Percentiles rank a stretch among this genome's conserved stretches.
Conservation (phyloP, 257 asterid genomes). For the Gynochthodes officinalis region DNA sequence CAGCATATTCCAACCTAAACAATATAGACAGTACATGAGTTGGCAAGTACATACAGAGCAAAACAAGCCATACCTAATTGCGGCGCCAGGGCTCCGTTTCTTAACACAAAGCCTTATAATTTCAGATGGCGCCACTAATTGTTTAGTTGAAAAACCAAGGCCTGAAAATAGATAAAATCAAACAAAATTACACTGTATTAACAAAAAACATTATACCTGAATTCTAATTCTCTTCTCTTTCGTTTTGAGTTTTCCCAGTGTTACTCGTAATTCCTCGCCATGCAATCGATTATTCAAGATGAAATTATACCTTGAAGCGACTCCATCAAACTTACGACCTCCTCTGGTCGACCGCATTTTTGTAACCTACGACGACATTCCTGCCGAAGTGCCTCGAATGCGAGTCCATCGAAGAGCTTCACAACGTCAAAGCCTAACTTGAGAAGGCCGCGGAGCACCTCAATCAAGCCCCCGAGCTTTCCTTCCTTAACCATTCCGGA, state of each 20-base stretch:
- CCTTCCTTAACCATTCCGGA: constrained; percentile 42
- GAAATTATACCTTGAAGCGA: constrained; percentile 52
- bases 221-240: background rate
- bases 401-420: constrained; percentile 47
- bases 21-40: background rate
- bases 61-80: constrained; percentile 87
- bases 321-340: constrained; percentile 51
- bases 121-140: constrained; percentile 52
- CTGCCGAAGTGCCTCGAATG: constrained; percentile 42
- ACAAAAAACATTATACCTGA: background rate
- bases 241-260: background rate
- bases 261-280: background rate
- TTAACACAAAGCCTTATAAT: constrained; percentile 60
- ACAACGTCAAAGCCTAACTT: constrained; percentile 57
- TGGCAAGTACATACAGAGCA: background rate
- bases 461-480: constrained; percentile 29
- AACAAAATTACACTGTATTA: background rate
- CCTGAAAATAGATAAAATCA: constrained; percentile 39
- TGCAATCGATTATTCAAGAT: background rate
- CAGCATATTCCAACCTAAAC: background rate
- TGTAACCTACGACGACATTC: constrained; percentile 52
- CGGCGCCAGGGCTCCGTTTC: constrained; percentile 62
- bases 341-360: constrained; percentile 47
- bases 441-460: constrained; percentile 36
- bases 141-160: constrained; percentile 47